Conservation (phyloP, 2,329 filamentous ascomycete genomes). For the Colletotrichum tabaci region DNA sequence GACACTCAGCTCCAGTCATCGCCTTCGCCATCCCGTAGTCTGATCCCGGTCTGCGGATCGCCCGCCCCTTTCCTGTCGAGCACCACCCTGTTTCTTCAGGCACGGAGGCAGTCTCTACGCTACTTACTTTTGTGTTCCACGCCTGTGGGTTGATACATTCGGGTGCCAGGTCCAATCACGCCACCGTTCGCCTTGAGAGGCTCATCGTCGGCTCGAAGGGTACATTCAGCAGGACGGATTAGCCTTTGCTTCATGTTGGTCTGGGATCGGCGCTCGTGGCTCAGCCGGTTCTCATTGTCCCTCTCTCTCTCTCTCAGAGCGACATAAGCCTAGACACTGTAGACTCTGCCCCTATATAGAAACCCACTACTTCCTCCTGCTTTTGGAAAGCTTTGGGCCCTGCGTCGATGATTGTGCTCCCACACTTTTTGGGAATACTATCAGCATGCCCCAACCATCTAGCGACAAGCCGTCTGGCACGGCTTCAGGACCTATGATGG, state of each 20-base stretch:
- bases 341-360: constrained; percentile 44
- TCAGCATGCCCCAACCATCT: constrained; percentile 51
- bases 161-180: constrained; percentile 28
- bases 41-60: constrained; percentile 36
- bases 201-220: constrained; percentile 17
- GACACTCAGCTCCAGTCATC: constrained; percentile 7
- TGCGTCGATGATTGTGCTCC: constrained; percentile 35
- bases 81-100: constrained; percentile 33
- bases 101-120: constrained; percentile 21
- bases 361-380: constrained; percentile 38
- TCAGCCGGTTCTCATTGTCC: constrained; percentile 35
- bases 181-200: constrained; percentile 16
- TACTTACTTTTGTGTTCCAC: background rate
- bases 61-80: constrained; percentile 20
- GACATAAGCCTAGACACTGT: constrained; percentile 32
- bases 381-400: constrained; percentile 17
- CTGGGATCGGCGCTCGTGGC: constrained; percentile 40
- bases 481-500: constrained; percentile 44
- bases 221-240: constrained; percentile 27
- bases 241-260: constrained; percentile 45
- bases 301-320: background rate
- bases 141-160: constrained; percentile 29
- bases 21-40: constrained; percentile 20
- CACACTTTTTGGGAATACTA: constrained; percentile 41
- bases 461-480: constrained; percentile 53